phyloP scores from a whole-genome alignment of 2,329 filamentous ascomycete genomes.

The Claviceps pazoutovae region DNA sequence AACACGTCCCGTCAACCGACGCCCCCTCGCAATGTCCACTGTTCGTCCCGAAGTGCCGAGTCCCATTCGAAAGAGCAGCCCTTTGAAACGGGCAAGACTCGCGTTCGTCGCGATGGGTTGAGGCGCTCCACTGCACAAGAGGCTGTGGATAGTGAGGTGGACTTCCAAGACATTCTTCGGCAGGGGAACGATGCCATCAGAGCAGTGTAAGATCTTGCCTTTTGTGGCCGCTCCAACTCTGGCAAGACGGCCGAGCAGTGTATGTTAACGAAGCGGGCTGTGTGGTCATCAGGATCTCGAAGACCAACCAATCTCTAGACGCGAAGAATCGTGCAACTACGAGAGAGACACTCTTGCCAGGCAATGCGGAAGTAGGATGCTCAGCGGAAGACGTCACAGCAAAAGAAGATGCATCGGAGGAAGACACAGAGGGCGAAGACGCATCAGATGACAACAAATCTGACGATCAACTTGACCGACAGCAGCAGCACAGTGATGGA shows the following conservation, averaged over 20 bases:
- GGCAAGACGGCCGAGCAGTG: too few species aligned
- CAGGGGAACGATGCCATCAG: background rate
- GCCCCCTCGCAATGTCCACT: constrained; percentile 6
- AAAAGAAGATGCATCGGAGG: too few species aligned
- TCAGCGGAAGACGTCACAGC: background rate
- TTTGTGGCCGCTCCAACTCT: background rate
- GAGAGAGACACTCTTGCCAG: constrained; percentile 7
- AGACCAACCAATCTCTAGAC: background rate
- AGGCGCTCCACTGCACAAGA: constrained; percentile 11
- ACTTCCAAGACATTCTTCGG: constrained; percentile 12
- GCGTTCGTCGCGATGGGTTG: constrained; percentile 9
- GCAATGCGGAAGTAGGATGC: constrained; percentile 1
- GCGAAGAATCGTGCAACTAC: background rate
- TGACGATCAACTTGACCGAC: constrained; percentile 2
- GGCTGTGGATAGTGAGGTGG: constrained; percentile 14
- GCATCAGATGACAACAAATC: too few species aligned
- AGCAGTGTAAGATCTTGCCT: background rate
- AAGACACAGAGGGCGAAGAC: too few species aligned
- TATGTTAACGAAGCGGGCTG: background rate
- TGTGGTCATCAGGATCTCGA: background rate
- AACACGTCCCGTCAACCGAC: constrained; percentile 11
- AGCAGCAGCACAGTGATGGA: background rate
- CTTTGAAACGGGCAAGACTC: constrained; percentile 14
- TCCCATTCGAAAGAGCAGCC: constrained; percentile 8
- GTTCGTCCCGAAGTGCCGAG: constrained; percentile 13